phyloP scores from a whole-genome alignment of 2,329 filamentous ascomycete genomes.

The Ascochyta lentis region DNA sequence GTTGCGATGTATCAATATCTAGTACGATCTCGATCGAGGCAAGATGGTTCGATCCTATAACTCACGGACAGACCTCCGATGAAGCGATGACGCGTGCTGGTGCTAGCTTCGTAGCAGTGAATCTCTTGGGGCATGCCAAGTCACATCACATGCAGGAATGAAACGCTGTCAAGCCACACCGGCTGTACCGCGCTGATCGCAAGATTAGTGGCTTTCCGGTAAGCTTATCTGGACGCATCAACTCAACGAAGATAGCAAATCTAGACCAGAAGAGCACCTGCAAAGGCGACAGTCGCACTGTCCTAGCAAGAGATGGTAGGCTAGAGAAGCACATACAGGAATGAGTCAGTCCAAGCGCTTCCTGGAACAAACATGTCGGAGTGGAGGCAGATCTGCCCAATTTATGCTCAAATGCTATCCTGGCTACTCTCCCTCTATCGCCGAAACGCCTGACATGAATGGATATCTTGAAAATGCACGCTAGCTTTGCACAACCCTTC shows the following conservation, averaged over 20 bases:
- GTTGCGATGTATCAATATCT: not conserved
- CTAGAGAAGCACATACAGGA: not conserved
- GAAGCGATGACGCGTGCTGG: not conserved
- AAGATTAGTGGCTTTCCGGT: not conserved
- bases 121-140: slow-evolving; percentile 1
- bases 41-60: not conserved
- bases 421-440: not conserved
- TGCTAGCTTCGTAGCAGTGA: not conserved
- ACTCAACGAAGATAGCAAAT: too few relatives aligned
- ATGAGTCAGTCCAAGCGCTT: not conserved
- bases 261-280: too few relatives aligned
- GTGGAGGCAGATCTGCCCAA: not conserved
- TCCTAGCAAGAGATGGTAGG: not conserved
- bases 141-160: slow-evolving; percentile 2
- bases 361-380: not conserved
- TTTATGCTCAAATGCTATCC: not conserved
- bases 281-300: too few relatives aligned
- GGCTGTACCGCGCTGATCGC: slow-evolving; percentile 6
- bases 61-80: not conserved
- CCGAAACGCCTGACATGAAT: slow-evolving; percentile 11
- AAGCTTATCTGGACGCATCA: not conserved
- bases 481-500: not conserved
- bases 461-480: slow-evolving; percentile 23
- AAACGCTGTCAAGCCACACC: not conserved
- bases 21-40: not conserved